Percentiles rank a stretch among this genome's conserved stretches.
Conservation (phyloP, 2,329 filamentous ascomycete species). For the Fusarium coffeatum region DNA sequence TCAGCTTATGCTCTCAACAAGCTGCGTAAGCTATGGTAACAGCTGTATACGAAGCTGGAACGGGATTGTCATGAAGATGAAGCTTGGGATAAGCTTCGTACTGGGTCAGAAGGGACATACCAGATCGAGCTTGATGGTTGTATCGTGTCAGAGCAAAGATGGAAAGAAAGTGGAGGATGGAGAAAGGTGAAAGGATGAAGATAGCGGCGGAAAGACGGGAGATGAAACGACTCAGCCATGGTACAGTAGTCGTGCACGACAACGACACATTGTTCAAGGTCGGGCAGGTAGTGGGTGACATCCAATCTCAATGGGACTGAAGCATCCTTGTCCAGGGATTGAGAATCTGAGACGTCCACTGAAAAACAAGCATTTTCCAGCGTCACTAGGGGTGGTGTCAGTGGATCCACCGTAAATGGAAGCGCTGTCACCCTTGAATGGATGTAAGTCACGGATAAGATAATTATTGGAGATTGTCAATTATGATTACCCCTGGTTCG, state of each 20-base stretch:
- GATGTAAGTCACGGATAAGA: constrained; percentile 5
- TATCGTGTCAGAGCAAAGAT: constrained; percentile 8
- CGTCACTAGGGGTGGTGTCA: constrained; percentile 21
- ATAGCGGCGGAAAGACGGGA: constrained; percentile 19
- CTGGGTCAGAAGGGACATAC: constrained; percentile 14
- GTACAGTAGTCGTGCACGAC: not conserved
- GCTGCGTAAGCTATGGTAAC: not conserved
- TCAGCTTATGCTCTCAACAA: constrained; percentile 25
- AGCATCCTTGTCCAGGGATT: constrained; percentile 32
- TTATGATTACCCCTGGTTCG: not conserved
- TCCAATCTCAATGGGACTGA: constrained; percentile 35
- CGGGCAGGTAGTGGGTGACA: constrained; percentile 25
- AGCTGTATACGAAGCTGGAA: not conserved
- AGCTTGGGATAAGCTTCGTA: not conserved
- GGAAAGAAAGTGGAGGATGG: constrained; percentile 3
- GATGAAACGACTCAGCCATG: constrained; percentile 35
- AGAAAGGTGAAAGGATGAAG: constrained; percentile 12
- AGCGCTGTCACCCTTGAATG: not conserved
- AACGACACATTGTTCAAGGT: not conserved
- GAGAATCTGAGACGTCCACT: constrained; percentile 30
- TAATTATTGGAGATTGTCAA: not conserved
- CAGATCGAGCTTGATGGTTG: constrained; percentile 5
- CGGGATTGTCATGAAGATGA: not conserved
- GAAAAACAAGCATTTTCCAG: constrained; percentile 37
- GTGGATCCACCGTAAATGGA: constrained; percentile 13